Evolutionary conservation across 768 basidiomycete genomes (phyloP), one percentile per base, ranked within the genome.

Genomic region (Mycena indigotica): DNA sequence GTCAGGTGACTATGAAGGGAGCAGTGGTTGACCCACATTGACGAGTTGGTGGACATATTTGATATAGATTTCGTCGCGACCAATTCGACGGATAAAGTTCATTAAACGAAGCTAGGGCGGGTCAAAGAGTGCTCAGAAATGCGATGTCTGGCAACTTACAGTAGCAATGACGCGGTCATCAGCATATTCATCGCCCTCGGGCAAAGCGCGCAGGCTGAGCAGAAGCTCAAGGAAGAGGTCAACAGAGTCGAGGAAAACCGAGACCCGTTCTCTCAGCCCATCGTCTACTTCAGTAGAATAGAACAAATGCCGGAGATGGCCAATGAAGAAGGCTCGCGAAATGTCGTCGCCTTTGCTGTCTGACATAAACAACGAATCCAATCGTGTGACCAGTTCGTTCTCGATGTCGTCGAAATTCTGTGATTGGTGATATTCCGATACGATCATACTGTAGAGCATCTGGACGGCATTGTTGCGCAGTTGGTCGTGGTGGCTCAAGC

Each of bases 11-110:
- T 56, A n/a, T 32, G 5, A 51, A n/a, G 39, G 13, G 26, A 19
- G 5, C 40, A 50, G 21, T 29, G 26, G 2, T 50, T 8, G 5
- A 44, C 87, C 64, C 67, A 95, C 91, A 65, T 93, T 91, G 50
- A 96, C 93, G 24, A 97, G 86, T 68, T 95, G 93, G 68, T 97
- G 93, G 23, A 96, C 91, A 70, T 96, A 96, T 81, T 95, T 93
- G 72, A 95, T 91, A 66, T 95, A 96, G 58, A 97, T 94, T 68
- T 95, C 94, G 66, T 93, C 89, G 13, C 95, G 81, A 17, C 94
- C 94, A 55, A 96, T 95, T 17, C 90, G 84, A 17, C 93, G 84
- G 63, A 96, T 93, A 71, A 95, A 97, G 70, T 94, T 93, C 89
- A 97, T 94, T 58, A 97, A 76, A 29, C 92, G 83, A 60, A 95